phyloP scores from a whole-genome alignment of 495 filamentous ascomycete genomes.

The Penicillium macrosclerotiorum region DNA sequence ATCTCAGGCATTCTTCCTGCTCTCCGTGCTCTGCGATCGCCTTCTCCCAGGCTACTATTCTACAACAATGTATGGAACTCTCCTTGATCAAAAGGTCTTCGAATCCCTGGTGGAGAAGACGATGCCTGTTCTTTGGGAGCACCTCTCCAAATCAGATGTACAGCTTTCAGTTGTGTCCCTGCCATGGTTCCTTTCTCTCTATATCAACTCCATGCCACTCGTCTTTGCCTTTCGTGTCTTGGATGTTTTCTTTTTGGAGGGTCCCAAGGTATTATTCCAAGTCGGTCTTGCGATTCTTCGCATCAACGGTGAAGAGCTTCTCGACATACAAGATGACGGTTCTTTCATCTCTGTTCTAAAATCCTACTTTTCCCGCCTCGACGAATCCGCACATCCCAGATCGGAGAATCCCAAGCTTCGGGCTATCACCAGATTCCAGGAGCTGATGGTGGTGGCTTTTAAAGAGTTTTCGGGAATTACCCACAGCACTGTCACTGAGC shows the following conservation, averaged over 20 bases:
- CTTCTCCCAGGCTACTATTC: conserved; percentile 96
- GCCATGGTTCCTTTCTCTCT: conserved; percentile 96
- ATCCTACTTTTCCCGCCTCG: conserved; percentile 86
- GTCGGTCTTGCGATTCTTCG: conserved; percentile 91
- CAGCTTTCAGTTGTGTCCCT: conserved; percentile 98
- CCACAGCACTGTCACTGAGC: conserved; percentile 83
- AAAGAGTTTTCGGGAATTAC: conserved; percentile 96
- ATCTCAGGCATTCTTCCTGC: conserved; percentile 89
- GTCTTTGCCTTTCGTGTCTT: conserved; percentile 95
- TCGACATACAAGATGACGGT: conserved; percentile 95
- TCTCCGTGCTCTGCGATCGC: conserved; percentile 89
- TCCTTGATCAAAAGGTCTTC: conserved; percentile 95
- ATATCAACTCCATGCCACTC: conserved; percentile 98
- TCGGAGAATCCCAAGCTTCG: conserved; percentile 91
- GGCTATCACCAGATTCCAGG: conserved; percentile 92
- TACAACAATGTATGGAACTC: conserved; percentile 96
- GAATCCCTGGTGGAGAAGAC: conserved; percentile 96
- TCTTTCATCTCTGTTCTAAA: conserved; percentile 96
- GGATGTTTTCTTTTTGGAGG: conserved; percentile 97
- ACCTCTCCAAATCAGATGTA: conserved; percentile 90
- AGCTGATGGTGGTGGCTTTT: conserved; percentile 97
- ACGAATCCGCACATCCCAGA: conserved; percentile 93
- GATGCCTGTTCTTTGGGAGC: conserved; percentile 98
- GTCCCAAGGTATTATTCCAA: conserved; percentile 95
- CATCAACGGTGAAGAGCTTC: conserved; percentile 95